These are phyloP conservation scores for Aspergillus puulaauensis DNA, from an alignment of 2,329 filamentous ascomycete genomes.

Conservation along the genomic window DNA sequence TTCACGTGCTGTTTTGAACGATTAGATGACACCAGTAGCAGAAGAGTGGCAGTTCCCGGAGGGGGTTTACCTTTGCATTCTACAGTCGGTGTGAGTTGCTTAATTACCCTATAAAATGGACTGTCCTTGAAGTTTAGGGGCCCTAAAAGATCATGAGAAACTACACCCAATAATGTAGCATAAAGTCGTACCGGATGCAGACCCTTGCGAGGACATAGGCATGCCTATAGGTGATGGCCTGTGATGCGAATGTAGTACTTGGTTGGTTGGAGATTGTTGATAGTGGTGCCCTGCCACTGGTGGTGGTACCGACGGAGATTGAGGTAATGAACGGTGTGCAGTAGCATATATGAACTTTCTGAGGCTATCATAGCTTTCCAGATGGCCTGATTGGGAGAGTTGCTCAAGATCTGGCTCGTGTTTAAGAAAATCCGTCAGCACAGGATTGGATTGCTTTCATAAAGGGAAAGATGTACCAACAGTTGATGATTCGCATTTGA, in stretches of 20 bases:
- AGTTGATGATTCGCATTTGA: slow-evolving; percentile 72
- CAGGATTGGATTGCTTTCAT: not conserved
- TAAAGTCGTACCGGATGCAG: slow-evolving; percentile 27
- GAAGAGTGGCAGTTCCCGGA: not conserved
- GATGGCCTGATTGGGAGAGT: slow-evolving; percentile 21
- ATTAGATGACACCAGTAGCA: slow-evolving; percentile 26
- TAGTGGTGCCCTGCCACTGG: slow-evolving; percentile 24
- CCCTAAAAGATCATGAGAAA: slow-evolving; percentile 41
- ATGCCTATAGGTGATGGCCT: slow-evolving; percentile 27
- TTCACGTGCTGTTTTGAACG: slow-evolving; percentile 57
- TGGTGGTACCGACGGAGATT: slow-evolving; percentile 23
- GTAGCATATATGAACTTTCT: slow-evolving; percentile 32
- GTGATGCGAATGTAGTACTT: slow-evolving; percentile 26
- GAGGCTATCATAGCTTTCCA: slow-evolving; percentile 32
- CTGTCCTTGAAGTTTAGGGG: slow-evolving; percentile 67
- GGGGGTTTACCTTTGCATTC: slow-evolving; percentile 65
- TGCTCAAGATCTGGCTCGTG: slow-evolving; percentile 27
- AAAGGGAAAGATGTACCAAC: slow-evolving; percentile 56
- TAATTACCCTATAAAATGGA: slow-evolving; percentile 76
- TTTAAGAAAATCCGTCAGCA: not conserved
- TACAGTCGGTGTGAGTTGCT: slow-evolving; percentile 63
- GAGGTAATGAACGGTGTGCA: slow-evolving; percentile 28
- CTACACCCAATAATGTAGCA: not conserved
- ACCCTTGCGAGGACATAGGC: slow-evolving; percentile 31
- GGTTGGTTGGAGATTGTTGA: slow-evolving; percentile 24